Conservation (phyloP, 768 basidiomycete genomes). For the Trametes cingulata region DNA sequence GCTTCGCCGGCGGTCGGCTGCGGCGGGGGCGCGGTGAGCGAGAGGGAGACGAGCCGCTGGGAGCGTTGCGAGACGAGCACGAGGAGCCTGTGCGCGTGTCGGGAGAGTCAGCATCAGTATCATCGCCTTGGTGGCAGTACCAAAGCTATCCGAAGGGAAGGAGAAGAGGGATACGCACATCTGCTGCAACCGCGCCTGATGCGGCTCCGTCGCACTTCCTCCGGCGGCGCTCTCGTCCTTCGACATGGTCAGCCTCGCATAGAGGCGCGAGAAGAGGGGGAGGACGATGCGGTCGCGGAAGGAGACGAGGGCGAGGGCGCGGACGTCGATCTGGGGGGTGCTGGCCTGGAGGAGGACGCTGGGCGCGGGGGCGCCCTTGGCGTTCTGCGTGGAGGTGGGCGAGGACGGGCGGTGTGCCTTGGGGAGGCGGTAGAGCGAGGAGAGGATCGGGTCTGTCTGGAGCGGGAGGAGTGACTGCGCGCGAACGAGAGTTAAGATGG, state of each 20-base stretch:
- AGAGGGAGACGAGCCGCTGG: constrained; percentile 57
- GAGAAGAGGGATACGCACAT: constrained; percentile 49
- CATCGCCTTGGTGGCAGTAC: no score
- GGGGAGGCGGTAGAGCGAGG: constrained; percentile 65
- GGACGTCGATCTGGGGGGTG: constrained; percentile 70
- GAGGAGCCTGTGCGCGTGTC: constrained; percentile 59
- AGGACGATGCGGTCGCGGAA: constrained; percentile 82
- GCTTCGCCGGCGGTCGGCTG: constrained; percentile 65
- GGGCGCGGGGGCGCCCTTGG: constrained; percentile 44
- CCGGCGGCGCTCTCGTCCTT: constrained; percentile 61
- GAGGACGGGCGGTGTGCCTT: constrained; percentile 49
- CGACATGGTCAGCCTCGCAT: constrained; percentile 53
- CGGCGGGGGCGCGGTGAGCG: constrained; percentile 53
- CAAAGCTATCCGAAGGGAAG: no score
- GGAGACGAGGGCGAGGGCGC: constrained; percentile 73
- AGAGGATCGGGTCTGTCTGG: constrained; percentile 62
- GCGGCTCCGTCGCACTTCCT: constrained; percentile 52
- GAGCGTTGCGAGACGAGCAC: constrained; percentile 72
- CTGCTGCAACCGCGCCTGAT: constrained; percentile 75
- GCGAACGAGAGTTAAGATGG: constrained; percentile 35
- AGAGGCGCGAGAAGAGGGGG: constrained; percentile 58
- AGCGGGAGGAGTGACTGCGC: constrained; percentile 57
- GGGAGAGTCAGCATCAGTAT: no score
- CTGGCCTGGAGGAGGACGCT: constrained; percentile 36
- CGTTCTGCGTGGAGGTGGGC: constrained; percentile 52